A percentile compares a stretch with the other conserved stretches of the same genome.
phyloP scores from a whole-genome alignment of 768 basidiomycete species.

The Termitomyces sp. region DNA sequence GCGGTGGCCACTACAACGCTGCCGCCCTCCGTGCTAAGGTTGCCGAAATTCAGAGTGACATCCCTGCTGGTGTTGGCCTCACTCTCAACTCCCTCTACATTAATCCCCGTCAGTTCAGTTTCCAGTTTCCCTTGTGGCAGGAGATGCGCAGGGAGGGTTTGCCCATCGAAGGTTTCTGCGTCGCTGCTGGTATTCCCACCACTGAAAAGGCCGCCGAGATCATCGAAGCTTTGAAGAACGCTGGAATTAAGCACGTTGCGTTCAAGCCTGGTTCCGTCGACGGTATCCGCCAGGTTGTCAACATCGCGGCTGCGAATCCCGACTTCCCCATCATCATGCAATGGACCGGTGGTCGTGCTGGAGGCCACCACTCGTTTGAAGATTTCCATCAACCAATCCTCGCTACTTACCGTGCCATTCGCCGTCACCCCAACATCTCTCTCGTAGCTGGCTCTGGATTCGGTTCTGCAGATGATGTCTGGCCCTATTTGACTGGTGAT shows the following conservation, averaged over 20 bases:
- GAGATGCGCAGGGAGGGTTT: constrained; percentile 95
- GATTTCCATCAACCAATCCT: constrained; percentile 98
- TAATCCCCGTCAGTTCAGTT: constrained; percentile 94
- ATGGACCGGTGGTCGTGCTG: constrained; percentile 99
- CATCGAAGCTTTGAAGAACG: constrained; percentile 73
- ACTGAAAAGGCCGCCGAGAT: constrained; percentile 98
- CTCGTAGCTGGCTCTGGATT: constrained; percentile 96
- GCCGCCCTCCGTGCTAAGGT: constrained; percentile 87
- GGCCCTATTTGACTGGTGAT: constrained; percentile 95
- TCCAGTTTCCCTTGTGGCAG: constrained; percentile 98
- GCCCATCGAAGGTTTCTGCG: constrained; percentile 98
- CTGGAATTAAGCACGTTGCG: constrained; percentile 93
- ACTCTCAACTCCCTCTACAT: constrained; percentile 97
- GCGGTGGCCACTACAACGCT: constrained; percentile 95
- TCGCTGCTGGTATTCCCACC: constrained; percentile 95
- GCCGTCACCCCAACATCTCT: constrained; percentile 82
- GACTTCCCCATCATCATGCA: constrained; percentile 97
- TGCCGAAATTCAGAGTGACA: constrained; percentile 82
- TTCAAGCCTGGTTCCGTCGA: constrained; percentile 99
- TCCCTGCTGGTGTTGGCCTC: constrained; percentile 86
- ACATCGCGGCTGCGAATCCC: constrained; percentile 90
- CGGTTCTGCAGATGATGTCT: constrained; percentile 91
- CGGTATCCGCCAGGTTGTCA: constrained; percentile 95
- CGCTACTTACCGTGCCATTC: constrained; percentile 85
- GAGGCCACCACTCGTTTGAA: constrained; percentile 97